A percentile compares a stretch with the other conserved stretches of the same genome.
phyloP scores from a whole-genome alignment of 257 asterid genomes.

The Solanum piurae region DNA sequence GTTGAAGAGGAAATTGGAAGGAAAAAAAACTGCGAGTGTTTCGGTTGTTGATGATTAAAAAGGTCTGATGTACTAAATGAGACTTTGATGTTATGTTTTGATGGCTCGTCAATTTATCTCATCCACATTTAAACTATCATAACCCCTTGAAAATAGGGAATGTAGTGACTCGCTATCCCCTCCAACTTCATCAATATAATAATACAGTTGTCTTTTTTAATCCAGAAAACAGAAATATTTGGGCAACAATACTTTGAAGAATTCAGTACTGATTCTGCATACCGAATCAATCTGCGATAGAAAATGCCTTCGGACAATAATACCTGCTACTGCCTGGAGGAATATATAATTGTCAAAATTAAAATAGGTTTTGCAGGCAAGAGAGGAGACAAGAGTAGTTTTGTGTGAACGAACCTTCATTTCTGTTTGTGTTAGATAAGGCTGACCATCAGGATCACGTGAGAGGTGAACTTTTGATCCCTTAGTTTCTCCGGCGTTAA shows the following conservation, averaged over 20 bases:
- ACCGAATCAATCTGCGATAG: constrained; percentile 81
- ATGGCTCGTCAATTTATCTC: neutral
- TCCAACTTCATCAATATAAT: neutral
- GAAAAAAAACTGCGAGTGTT: neutral
- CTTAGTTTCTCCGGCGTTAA: constrained; percentile 65
- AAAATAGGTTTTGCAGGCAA: neutral
- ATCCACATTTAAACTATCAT: neutral
- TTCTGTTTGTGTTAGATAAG: constrained; percentile 85
- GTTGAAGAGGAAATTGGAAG: neutral
- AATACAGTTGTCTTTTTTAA: neutral
- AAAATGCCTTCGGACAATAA: constrained; percentile 75
- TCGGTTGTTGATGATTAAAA: neutral
- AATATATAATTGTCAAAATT: neutral
- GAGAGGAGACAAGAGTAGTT: neutral
- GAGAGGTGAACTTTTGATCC: constrained; percentile 84
- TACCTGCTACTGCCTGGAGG: constrained; percentile 77
- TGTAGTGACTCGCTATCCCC: neutral
- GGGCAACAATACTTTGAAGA: neutral
- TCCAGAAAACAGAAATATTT: neutral
- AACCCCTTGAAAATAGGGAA: neutral
- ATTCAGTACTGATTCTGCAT: neutral
- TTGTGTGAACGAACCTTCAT: constrained; percentile 55
- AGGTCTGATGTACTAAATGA: neutral
- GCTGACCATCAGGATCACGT: constrained; percentile 93
- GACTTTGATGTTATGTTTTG: neutral